Evolutionary conservation across 2,329 filamentous ascomycete species (phyloP), one percentile per base, ranked within the genome.

Genomic region (Paecilomyces formosus): DNA sequence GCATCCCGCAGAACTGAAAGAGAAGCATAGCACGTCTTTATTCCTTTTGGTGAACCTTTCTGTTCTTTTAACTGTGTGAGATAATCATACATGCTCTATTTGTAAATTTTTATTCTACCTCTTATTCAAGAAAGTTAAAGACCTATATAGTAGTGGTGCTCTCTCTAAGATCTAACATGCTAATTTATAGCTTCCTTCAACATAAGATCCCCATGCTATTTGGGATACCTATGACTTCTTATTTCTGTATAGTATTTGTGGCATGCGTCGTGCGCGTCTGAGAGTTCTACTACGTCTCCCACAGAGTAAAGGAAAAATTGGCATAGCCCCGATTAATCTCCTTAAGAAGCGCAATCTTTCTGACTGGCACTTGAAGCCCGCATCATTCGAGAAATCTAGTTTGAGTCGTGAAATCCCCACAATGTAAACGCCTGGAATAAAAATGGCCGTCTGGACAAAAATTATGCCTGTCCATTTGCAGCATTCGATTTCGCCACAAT

Each of bases 401-500:
- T 45, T 18, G n/a, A 45, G 15, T 45, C n/a, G 39, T 45, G n/a
- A 45, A 45, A 11, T 18, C n/a, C n/a, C 39, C 39, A 18, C 7
- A 45, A 45, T n/a, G 9, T 18, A 24, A 55, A 55, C 31, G 54
- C 21, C 39, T 15, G n/a, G 39, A 31, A 18, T 5, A 50, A 51
- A 30, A 3, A 9, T 56, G 30, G 15, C 11, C 28, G 11, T 26
- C 24, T 18, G 9, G 21, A 22, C 26, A 45, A 22, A 5, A 4
- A 9, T 67, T 55, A 65, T 59, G 59, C 63, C 61, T 54, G 21
- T 7, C 75, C 78, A 63, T 80, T 79, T 13, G 67, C 70, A 56
- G 78, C 69, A 55, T 55, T 30, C 24, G 26, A 6, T 72, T 81
- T 82, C 3, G 74, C 66, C 31, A 67, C 75, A 53, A 83, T 79